Percentiles rank a stretch among this genome's conserved stretches.
phyloP scores from a whole-genome alignment of 2,329 filamentous ascomycete species.

The Phoma herbarum region DNA sequence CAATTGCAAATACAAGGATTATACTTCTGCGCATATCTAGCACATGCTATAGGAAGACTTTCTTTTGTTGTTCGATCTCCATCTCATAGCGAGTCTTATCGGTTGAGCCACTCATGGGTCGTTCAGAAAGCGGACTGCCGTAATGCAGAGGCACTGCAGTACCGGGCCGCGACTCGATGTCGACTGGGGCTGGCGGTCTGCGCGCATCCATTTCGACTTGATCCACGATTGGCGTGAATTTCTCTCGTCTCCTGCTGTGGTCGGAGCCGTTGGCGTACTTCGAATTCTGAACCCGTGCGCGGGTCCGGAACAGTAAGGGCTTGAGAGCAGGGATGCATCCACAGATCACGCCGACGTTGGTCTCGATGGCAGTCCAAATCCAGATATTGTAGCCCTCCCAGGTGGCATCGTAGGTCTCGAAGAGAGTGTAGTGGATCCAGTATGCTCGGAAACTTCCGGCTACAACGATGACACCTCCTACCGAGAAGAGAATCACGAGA shows the following conservation, averaged over 20 bases:
- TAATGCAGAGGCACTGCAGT: conserved; percentile 33
- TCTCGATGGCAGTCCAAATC: conserved; percentile 56
- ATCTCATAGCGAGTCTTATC: conserved; percentile 47
- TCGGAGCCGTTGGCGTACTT: conserved; percentile 44
- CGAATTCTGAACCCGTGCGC: conserved; percentile 41
- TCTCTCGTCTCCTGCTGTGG: conserved; percentile 43
- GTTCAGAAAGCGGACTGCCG: conserved; percentile 28
- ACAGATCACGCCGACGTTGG: conserved; percentile 56
- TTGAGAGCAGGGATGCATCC: conserved; percentile 57
- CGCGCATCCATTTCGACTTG: conserved; percentile 48
- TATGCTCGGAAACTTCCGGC: conserved; percentile 58
- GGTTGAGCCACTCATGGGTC: conserved; percentile 47
- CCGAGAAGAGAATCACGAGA: conserved; percentile 54
- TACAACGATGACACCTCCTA: conserved; percentile 58
- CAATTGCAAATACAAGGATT: too few species aligned
- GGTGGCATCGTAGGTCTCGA: conserved; percentile 56
- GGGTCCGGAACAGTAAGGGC: conserved; percentile 49
- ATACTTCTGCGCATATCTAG: too few species aligned
- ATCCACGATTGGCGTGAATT: conserved; percentile 44
- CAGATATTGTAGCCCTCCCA: conserved; percentile 57
- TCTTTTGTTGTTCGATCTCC: conserved; percentile 49
- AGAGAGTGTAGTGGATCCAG: conserved; percentile 57
- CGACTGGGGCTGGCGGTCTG: conserved; percentile 35
- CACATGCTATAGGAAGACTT: too few species aligned
- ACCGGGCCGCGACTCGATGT: conserved; percentile 35